These are phyloP conservation scores for Entomortierella beljakovae DNA, from an alignment of 192 early-diverging fungal species.

Conservation along the genomic window DNA sequence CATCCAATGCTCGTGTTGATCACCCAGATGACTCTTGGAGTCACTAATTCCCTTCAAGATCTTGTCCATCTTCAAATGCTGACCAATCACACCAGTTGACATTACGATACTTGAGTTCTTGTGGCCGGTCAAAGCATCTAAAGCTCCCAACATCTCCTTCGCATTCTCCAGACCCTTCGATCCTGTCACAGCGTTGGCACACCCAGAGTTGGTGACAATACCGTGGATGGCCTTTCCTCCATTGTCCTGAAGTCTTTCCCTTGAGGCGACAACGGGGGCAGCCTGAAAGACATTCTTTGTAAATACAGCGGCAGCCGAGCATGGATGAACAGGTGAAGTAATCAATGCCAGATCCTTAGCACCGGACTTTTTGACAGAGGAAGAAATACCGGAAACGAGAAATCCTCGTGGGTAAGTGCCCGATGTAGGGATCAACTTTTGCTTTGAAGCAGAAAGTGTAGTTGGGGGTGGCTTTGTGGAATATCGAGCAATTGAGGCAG, in stretches of 20 bases:
- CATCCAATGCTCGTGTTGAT: conserved; percentile 81
- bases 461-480: conserved; percentile 47
- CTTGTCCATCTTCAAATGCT: conserved; percentile 86
- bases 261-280: conserved; percentile 86
- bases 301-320: conserved; percentile 89
- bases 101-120: conserved; percentile 76
- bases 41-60: conserved; percentile 76
- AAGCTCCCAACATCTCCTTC: conserved; percentile 68
- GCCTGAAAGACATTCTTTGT: conserved; percentile 94
- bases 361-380: conserved; percentile 86
- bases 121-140: conserved; percentile 64
- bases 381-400: conserved; percentile 75
- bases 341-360: conserved; percentile 87
- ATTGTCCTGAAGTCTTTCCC: conserved; percentile 66
- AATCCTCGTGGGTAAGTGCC: conserved; percentile 93
- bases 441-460: conserved; percentile 60
- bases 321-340: conserved; percentile 70
- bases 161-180: conserved; percentile 85
- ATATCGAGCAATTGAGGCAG: conserved; percentile 22
- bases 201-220: conserved; percentile 89
- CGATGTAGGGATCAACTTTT: conserved; percentile 71
- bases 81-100: conserved; percentile 99
- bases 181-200: conserved; percentile 97
- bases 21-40: conserved; percentile 50
- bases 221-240: conserved; percentile 56